phyloP scores from a whole-genome alignment of 169 alveolate species.

The Fabrea salina region DNA sequence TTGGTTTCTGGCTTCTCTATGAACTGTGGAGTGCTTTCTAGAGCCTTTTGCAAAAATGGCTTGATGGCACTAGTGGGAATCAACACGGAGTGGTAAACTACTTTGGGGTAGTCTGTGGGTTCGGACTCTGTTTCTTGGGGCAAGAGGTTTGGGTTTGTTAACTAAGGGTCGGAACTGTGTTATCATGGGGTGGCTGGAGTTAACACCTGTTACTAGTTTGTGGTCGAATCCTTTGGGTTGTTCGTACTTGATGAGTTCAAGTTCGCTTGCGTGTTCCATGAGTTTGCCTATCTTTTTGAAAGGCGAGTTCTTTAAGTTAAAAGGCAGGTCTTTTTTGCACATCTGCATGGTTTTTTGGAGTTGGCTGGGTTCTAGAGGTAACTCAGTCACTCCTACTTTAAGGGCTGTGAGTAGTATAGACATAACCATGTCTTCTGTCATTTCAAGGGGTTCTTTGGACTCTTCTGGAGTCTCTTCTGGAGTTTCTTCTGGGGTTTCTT shows the following conservation, averaged over 20 bases:
- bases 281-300: constrained; percentile 45
- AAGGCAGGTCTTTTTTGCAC: constrained; percentile 6
- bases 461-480: constrained; percentile 3
- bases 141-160: neutral
- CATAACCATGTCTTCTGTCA: constrained; percentile 26
- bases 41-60: neutral
- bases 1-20: neutral
- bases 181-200: constrained; percentile 10
- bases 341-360: neutral
- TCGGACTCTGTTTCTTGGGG: neutral
- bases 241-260: constrained; percentile 34
- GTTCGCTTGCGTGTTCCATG: constrained; percentile 32
- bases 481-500: constrained; percentile 1
- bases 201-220: constrained; percentile 32
- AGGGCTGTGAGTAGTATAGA: constrained; percentile 33
- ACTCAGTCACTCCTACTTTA: constrained; percentile 13
- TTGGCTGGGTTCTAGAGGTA: constrained; percentile 50
- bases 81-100: neutral
- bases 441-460: neutral
- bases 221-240: constrained; percentile 45
- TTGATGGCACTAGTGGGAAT: neutral
- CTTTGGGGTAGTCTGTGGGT: neutral
- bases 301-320: constrained; percentile 25
- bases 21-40: neutral
- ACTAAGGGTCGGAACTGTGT: constrained; percentile 23